Evolutionary conservation across 177 flowering plant species (phyloP), one percentile per base, ranked within the genome.

Genomic region (Telopea speciosissima): DNA sequence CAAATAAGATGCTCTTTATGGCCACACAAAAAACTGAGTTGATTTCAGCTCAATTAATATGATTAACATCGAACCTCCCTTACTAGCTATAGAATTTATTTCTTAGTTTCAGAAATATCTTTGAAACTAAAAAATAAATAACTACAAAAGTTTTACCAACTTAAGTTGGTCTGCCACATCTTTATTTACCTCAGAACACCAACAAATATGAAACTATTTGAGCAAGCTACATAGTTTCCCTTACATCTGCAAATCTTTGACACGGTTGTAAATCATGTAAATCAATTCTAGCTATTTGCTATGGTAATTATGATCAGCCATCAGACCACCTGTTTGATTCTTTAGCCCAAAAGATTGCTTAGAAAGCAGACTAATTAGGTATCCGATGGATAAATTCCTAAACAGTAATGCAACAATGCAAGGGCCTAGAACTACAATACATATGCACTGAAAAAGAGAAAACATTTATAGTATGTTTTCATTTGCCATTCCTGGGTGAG

Each of bases 81-180:
- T 40, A 10, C 10, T 16, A 68, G 1, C 10, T 24, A 11, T 28
- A 19, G 31, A 10, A 28, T 31, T 17, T 45, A 68, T 5, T 11
- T 44, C 13, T 6, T 17, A 25, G n/a, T 66, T 44, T 26, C 42
- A 63, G 13, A 36, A 24, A 26, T 49, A 60, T 8, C 25, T 22
- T 12, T 25, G 8, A 44, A 62, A 70, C 23, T 45, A 24, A 49
- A 19, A 60, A 62, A 26, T 31, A 70, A 70, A 62, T 42, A 44
- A 44, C 52, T 12, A 19, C 25, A 70, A 49, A 13, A 49, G 54
- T 17, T 16, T 49, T 13, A 62, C 21, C 66, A 62, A 28, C 59
- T 62, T 42, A 62, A 25, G 62, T 62, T 25, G 19, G 23, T n/a
- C 60, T 58, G 6, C 42, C 11, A 24, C 28, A 70, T 24, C 24